Percentiles rank a stretch among this genome's conserved stretches.
Conservation (phyloP, 768 basidiomycete genomes). For the Phaeotremella skinneri region DNA sequence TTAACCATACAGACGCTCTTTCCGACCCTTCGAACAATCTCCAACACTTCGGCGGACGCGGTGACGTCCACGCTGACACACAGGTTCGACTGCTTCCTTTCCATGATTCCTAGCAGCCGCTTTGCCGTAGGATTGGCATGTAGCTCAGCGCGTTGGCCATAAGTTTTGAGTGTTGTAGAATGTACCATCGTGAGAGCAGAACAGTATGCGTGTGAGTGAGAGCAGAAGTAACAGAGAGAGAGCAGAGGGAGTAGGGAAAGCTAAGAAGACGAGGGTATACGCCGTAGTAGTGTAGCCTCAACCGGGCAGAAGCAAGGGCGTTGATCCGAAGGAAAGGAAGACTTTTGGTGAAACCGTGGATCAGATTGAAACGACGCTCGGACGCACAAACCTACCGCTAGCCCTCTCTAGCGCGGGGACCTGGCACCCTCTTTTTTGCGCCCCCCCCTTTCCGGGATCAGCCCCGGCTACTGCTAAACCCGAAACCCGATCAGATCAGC, state of each 20-base stretch:
- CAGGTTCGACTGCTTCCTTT: constrained; percentile 82
- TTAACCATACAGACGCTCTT: constrained; percentile 91
- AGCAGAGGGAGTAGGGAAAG: no score
- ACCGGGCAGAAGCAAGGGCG: no score
- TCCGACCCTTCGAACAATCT: constrained; percentile 83
- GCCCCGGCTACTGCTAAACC: neutral
- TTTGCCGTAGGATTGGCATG: constrained; percentile 71
- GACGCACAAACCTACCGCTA: no score
- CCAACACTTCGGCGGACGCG: constrained; percentile 69
- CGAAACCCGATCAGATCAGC: neutral
- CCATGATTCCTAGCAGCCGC: constrained; percentile 74
- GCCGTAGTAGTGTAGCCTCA: no score
- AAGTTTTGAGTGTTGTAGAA: constrained; percentile 43
- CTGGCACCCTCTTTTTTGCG: neutral
- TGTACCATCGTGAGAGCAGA: constrained; percentile 19
- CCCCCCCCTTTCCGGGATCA: neutral
- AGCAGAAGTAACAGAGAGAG: no score
- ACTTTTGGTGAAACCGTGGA: no score
- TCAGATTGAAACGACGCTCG: no score
- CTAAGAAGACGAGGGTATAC: no score
- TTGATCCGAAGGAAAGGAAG: no score
- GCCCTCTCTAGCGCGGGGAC: no score
- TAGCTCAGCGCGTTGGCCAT: constrained; percentile 35
- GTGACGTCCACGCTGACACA: constrained; percentile 96
- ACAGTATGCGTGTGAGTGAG: no score